Percentiles rank a stretch among this genome's conserved stretches.
These are phyloP conservation scores for Rhizophora apiculata DNA, from an alignment of 345 rosid species.

Conservation along the genomic window DNA sequence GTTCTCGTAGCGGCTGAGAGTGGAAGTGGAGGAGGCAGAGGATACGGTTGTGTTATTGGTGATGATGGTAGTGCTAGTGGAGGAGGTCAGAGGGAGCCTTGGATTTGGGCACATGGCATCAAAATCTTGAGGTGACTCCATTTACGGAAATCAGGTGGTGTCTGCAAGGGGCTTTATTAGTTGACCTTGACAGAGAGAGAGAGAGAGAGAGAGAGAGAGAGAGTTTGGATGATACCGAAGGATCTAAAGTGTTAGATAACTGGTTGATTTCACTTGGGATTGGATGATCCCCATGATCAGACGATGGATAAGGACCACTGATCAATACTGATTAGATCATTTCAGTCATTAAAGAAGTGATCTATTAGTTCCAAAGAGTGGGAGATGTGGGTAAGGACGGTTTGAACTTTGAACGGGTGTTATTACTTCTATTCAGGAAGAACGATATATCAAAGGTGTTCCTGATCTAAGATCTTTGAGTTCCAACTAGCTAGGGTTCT, in stretches of 20 bases:
- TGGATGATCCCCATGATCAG: slow-evolving; percentile 14
- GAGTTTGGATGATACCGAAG: not conserved
- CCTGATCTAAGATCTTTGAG: not conserved
- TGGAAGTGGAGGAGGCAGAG: slow-evolving; percentile 37
- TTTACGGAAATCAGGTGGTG: not conserved
- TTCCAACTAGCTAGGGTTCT: slow-evolving; percentile 1
- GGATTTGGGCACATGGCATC: slow-evolving; percentile 22
- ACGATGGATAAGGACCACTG: too few species aligned
- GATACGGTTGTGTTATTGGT: slow-evolving; percentile 5
- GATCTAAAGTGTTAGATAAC: slow-evolving; percentile 4
- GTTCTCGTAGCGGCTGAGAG: slow-evolving; percentile 88
- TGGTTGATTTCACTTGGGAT: slow-evolving; percentile 5
- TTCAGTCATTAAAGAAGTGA: too few species aligned
- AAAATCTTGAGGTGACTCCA: slow-evolving; percentile 57
- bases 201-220: too few species aligned
- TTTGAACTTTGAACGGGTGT: too few species aligned
- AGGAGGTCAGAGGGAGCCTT: not conserved
- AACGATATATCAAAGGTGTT: slow-evolving; percentile 25
- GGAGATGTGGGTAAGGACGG: too few species aligned
- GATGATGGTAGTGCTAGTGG: slow-evolving; percentile 12
- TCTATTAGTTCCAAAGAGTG: too few species aligned
- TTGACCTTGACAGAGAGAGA: too few species aligned
- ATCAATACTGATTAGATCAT: too few species aligned
- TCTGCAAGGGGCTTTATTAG: too few species aligned
- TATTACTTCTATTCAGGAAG: not conserved